Conservation (phyloP, 495 filamentous ascomycete genomes). For the Acidiella bohemica region DNA sequence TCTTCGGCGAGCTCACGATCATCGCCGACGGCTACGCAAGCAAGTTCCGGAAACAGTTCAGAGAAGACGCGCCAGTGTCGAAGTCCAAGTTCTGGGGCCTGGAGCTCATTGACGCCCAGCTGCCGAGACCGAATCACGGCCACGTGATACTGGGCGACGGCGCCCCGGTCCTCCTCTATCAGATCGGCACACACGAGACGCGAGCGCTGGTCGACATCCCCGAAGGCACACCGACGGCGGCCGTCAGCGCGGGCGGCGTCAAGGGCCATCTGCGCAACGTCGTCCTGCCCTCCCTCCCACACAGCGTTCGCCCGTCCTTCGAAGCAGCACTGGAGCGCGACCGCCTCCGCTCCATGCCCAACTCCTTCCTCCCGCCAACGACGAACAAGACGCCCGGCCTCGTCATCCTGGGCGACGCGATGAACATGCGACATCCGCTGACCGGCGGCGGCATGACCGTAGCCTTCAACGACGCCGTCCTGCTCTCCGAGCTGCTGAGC, state of each 20-base stretch:
- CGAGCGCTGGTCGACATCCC: conserved; percentile 85
- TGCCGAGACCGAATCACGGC: conserved; percentile 61
- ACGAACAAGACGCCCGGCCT: conserved; percentile 60
- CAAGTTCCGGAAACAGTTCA: conserved; percentile 75
- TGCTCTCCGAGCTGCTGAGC: conserved; percentile 56
- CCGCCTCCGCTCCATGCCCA: conserved; percentile 73
- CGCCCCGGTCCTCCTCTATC: conserved; percentile 81
- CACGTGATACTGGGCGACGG: conserved; percentile 75
- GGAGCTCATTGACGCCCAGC: conserved; percentile 72
- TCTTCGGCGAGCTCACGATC: conserved; percentile 76
- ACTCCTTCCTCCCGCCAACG: conserved; percentile 72
- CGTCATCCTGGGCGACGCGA: conserved; percentile 74
- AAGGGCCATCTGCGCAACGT: conserved; percentile 64
- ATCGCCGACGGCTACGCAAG: conserved; percentile 88
- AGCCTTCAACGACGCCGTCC: conserved; percentile 72
- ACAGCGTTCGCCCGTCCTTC: conserved; percentile 60
- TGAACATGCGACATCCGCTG: conserved; percentile 93
- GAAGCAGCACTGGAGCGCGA: conserved; percentile 59
- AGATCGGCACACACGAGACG: conserved; percentile 92
- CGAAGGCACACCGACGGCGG: conserved; percentile 58
- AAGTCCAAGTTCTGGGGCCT: conserved; percentile 80
- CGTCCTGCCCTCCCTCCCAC: conserved; percentile 64
- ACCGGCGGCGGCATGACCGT: conserved; percentile 96
- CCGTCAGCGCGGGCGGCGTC: conserved; percentile 58
- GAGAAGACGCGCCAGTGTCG: conserved; percentile 52